Conservation (phyloP, 2,329 filamentous ascomycete genomes). For the Ophiostoma ulmi region DNA sequence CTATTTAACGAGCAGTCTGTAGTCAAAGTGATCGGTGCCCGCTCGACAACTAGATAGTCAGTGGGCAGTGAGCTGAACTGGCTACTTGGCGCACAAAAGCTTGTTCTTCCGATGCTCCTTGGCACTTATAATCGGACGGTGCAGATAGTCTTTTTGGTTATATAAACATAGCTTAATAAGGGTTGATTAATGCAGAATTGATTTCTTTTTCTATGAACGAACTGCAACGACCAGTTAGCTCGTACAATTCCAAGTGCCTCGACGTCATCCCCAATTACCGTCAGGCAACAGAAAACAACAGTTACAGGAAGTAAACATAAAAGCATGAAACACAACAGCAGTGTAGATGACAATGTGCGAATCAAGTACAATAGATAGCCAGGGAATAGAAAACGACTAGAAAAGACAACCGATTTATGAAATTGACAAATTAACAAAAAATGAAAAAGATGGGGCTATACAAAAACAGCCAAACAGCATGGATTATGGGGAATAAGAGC, state of each 20-base stretch:
- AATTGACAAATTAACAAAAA: background rate
- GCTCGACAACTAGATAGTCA: too few species aligned
- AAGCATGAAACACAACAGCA: background rate
- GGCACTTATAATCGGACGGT: background rate
- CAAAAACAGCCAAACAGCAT: slow-evolving; percentile 4
- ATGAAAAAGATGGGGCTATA: background rate
- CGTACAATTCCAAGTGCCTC: too few species aligned
- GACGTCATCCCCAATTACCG: background rate
- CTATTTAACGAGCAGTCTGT: too few species aligned
- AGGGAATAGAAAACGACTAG: background rate
- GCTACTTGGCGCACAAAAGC: background rate
- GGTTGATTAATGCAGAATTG: too few species aligned
- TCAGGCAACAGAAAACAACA: background rate
- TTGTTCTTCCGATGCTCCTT: background rate
- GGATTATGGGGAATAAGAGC: slow-evolving; percentile 15
- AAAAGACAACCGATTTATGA: background rate
- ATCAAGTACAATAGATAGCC: background rate
- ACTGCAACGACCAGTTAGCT: background rate
- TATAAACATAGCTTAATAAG: background rate
- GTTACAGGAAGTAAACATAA: background rate
- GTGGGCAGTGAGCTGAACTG: background rate
- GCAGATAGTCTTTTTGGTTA: background rate
- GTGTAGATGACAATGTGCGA: background rate
- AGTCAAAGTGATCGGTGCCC: too few species aligned
- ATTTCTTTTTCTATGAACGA: background rate